phyloP scores from a whole-genome alignment of 1,284 basidiomycete genomes.

The Cryptococcus sp. region DNA sequence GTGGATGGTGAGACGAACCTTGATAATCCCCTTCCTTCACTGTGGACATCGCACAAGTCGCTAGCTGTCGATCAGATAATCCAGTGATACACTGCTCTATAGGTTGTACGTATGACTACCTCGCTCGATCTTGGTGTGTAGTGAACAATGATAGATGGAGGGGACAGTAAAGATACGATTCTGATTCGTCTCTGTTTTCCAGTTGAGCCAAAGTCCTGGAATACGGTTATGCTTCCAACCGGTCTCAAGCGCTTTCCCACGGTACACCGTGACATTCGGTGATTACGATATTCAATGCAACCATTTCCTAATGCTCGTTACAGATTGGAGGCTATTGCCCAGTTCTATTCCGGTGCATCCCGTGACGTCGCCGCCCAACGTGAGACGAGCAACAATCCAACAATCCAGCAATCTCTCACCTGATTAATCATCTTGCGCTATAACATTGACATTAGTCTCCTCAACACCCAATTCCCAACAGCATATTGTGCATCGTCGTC shows the following conservation, averaged over 20 bases:
- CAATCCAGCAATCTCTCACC: neutral
- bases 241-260: neutral
- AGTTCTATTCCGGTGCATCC: neutral
- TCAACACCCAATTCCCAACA: no score
- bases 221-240: neutral
- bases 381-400: neutral
- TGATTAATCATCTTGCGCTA: no score
- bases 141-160: neutral
- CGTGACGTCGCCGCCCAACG: neutral
- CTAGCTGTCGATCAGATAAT: neutral
- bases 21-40: conserved; percentile 46
- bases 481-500: no score
- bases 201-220: neutral
- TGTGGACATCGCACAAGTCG: conserved; percentile 24
- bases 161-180: neutral
- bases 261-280: neutral
- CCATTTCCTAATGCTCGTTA: neutral
- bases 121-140: neutral
- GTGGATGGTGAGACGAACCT: conserved; percentile 23
- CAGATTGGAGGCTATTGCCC: neutral
- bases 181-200: neutral
- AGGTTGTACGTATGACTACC: neutral
- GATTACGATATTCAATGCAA: neutral
- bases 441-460: no score
- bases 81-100: neutral